These are phyloP conservation scores for Ganoderma leucocontextum DNA, from an alignment of 1,284 basidiomycete genomes.

Conservation along the genomic window DNA sequence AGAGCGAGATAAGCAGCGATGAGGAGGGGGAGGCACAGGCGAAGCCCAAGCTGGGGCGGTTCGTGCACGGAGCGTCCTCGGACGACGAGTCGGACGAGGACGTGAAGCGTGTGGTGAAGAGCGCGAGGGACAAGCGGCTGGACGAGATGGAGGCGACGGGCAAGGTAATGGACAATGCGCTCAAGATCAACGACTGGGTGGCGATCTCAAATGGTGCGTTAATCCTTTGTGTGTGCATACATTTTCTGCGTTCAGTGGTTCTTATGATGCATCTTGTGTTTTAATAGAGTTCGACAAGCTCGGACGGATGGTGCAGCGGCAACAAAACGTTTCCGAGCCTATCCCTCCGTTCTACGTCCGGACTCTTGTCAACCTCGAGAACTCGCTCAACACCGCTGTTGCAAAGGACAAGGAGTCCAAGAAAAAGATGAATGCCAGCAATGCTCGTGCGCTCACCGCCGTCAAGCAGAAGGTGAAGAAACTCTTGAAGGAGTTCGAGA, in stretches of 20 bases:
- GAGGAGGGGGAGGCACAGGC: constrained; percentile 42
- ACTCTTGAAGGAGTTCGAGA: constrained; percentile 89
- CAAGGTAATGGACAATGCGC: constrained; percentile 92
- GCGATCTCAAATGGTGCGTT: constrained; percentile 85
- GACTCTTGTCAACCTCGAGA: constrained; percentile 81
- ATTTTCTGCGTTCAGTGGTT: not conserved
- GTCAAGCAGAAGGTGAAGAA: constrained; percentile 99
- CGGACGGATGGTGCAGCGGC: constrained; percentile 87
- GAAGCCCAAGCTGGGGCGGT: constrained; percentile 52
- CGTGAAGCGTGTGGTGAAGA: constrained; percentile 78
- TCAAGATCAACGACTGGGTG: constrained; percentile 98
- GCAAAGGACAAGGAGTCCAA: constrained; percentile 90
- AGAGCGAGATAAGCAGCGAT: constrained; percentile 45
- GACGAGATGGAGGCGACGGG: constrained; percentile 92
- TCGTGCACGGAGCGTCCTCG: constrained; percentile 60
- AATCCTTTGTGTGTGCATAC: constrained; percentile 9
- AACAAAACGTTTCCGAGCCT: constrained; percentile 87
- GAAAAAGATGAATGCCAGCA: constrained; percentile 97
- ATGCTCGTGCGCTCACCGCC: constrained; percentile 93
- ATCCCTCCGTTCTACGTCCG: constrained; percentile 90
- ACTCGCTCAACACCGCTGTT: constrained; percentile 76
- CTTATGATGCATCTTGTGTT: constrained; percentile 7
- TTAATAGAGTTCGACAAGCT: constrained; percentile 94
- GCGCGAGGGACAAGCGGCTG: constrained; percentile 86
- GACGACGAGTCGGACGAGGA: constrained; percentile 79